Evolutionary conservation across 2,329 filamentous ascomycete species (phyloP), one percentile per base, ranked within the genome.

Genomic region (Aspergillus amoenus): DNA sequence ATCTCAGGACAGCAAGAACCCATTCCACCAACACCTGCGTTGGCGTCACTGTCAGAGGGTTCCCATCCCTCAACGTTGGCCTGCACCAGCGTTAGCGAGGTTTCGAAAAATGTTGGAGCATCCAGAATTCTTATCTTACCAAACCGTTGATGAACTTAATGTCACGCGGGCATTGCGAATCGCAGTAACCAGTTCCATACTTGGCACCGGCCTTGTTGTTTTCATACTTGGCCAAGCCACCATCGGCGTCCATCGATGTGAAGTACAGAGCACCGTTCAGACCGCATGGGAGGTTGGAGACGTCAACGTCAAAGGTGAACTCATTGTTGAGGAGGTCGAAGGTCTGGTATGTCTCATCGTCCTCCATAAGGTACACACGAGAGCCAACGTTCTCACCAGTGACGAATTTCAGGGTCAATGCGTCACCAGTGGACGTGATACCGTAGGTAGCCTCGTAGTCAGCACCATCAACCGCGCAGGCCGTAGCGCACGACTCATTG

Each of bases 261-360:
- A 88, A 79, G 74, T 90, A 90, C 46, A 90, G 76, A 43, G 87
- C 87, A 55, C 87, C 88, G 73, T 91, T 90, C 60, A 90, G 73
- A 60, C 88, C 88, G 66, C 88, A 90, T 60, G 83, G 82, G 22
- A 88, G 77, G 64, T 83, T 81, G 44, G 86, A 88, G 41, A 89
- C 84, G 68, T 90, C 87, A 32, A 89, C 87, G 58, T 89, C 86
- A 61, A 90, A 89, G 55, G 84, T 86, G 73, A 90, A 85, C 73
- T 90, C 87, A 66, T 86, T 81, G 73, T 84, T 84, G 49, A 84
- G 76, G 52, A 89, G 78, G 49, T 84, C 79, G 74, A 89, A 86
- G 69, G 82, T 81, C 74, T 88, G 76, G 72, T 90, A 90, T 49
- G 81, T 81, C 64, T 78, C 78, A 53, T 85, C 82, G 52, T 78